phyloP scores from a whole-genome alignment of 2,329 filamentous ascomycete species.

The Magnaporthiopsis incrustans region DNA sequence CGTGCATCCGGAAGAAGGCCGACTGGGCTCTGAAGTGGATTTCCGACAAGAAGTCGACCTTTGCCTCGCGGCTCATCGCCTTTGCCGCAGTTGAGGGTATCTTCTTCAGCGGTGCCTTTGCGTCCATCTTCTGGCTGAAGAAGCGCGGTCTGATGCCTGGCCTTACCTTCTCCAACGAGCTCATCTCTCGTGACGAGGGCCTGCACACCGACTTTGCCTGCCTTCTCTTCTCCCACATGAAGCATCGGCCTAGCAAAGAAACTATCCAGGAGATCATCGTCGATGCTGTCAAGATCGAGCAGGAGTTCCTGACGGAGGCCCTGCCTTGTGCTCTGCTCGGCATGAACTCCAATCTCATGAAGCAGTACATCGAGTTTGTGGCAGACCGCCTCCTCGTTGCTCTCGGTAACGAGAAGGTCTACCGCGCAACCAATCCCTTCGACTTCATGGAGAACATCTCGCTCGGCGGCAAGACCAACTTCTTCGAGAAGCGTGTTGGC shows the following conservation, averaged over 20 bases:
- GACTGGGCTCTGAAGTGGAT: slow-evolving; percentile 98
- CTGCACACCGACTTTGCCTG: slow-evolving; percentile 99
- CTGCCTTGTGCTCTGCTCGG: slow-evolving; percentile 87
- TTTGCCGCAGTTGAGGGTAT: slow-evolving; percentile 98
- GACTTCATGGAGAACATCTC: slow-evolving; percentile 99
- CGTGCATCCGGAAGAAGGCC: slow-evolving; percentile 96
- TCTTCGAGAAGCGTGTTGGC: slow-evolving; percentile 99
- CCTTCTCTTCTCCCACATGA: slow-evolving; percentile 93
- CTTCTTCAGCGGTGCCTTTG: slow-evolving; percentile 98
- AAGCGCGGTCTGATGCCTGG: slow-evolving; percentile 99
- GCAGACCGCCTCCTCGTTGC: slow-evolving; percentile 89
- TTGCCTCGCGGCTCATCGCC: slow-evolving; percentile 89
- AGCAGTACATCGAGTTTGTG: slow-evolving; percentile 99
- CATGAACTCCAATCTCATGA: slow-evolving; percentile 97
- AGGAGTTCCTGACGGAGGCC: slow-evolving; percentile 96
- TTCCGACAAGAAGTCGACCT: slow-evolving; percentile 84
- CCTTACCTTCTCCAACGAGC: slow-evolving; percentile 97
- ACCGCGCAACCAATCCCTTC: slow-evolving; percentile 91
- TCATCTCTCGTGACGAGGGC: slow-evolving; percentile 98
- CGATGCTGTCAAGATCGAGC: slow-evolving; percentile 88
- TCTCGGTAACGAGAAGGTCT: slow-evolving; percentile 89
- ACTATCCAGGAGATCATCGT: slow-evolving; percentile 81
- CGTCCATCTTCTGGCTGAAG: slow-evolving; percentile 99
- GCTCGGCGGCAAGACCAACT: slow-evolving; percentile 98
- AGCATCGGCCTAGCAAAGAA: slow-evolving; percentile 78